A percentile compares a stretch with the other conserved stretches of the same genome.
These are phyloP conservation scores for Backusella tuberculispora DNA, from an alignment of 192 early-diverging fungal genomes.

Conservation along the genomic window DNA sequence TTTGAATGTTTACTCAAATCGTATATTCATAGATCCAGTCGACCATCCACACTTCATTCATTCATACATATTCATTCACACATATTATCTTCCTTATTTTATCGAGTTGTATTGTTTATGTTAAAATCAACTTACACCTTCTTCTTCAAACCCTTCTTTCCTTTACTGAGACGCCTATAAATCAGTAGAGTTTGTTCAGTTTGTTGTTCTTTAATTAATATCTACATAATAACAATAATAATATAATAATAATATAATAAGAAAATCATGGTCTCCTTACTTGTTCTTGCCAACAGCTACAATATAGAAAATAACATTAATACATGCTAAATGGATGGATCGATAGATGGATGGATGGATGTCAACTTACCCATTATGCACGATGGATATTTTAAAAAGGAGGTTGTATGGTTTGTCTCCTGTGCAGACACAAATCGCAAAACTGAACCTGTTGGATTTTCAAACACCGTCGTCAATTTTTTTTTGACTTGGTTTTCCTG, in stretches of 20 bases:
- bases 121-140: slow-evolving; percentile 68
- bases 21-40: too few relatives aligned
- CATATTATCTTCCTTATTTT: background rate
- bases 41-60: too few relatives aligned
- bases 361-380: slow-evolving; percentile 37
- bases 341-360: slow-evolving; percentile 38
- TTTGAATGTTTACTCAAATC: too few relatives aligned
- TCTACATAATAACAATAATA: slow-evolving; percentile 12
- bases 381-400: slow-evolving; percentile 14
- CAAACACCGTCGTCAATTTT: too few relatives aligned
- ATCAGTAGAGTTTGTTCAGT: background rate
- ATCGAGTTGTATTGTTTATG: background rate
- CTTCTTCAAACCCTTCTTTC: too few relatives aligned
- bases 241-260: too few relatives aligned
- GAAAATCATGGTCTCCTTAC: slow-evolving; percentile 37
- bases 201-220: background rate
- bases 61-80: background rate
- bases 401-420: background rate
- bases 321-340: background rate
- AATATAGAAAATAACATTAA: background rate
- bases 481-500: too few relatives aligned
- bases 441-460: too few relatives aligned
- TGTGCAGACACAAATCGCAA: background rate
- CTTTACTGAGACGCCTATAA: slow-evolving; percentile 74
- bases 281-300: slow-evolving; percentile 78